phyloP scores from a whole-genome alignment of 2,329 filamentous ascomycete species.

The Aspergillus sp. region DNA sequence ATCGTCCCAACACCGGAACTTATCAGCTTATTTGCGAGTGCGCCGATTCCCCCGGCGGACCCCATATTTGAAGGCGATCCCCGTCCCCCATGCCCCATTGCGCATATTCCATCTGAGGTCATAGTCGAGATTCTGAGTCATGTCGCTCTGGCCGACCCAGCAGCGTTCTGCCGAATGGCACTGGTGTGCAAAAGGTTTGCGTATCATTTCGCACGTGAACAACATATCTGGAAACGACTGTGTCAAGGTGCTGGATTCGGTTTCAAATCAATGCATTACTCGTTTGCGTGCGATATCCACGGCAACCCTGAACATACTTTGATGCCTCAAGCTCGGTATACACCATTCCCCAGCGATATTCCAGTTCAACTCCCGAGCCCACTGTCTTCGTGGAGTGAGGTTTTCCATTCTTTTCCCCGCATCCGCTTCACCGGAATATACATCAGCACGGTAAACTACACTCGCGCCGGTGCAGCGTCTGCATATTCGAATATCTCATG shows the following conservation, averaged over 20 bases:
- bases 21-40: conserved; percentile 69
- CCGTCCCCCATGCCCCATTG: conserved; percentile 76
- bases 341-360: conserved; percentile 31
- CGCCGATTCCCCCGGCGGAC: conserved; percentile 67
- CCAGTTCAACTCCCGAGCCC: conserved; percentile 35
- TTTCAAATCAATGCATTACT: conserved; percentile 79
- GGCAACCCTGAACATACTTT: conserved; percentile 44
- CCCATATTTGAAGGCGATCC: conserved; percentile 71
- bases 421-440: conserved; percentile 95
- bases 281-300: conserved; percentile 63
- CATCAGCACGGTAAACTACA: conserved; percentile 95
- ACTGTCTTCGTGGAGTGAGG: conserved; percentile 57
- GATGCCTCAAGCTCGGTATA: conserved; percentile 30
- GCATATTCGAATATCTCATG: conserved; percentile 69
- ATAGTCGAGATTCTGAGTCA: conserved; percentile 74
- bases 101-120: conserved; percentile 77
- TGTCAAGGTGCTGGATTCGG: conserved; percentile 71
- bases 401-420: conserved; percentile 80
- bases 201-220: conserved; percentile 79
- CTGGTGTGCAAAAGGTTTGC: conserved; percentile 85
- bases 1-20: conserved; percentile 63
- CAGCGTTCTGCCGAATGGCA: conserved; percentile 71
- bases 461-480: conserved; percentile 73
- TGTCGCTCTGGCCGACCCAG: conserved; percentile 73
- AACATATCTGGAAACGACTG: conserved; percentile 80